These are phyloP conservation scores for Amyloporia xantha DNA, from an alignment of 768 basidiomycete genomes.

Conservation along the genomic window DNA sequence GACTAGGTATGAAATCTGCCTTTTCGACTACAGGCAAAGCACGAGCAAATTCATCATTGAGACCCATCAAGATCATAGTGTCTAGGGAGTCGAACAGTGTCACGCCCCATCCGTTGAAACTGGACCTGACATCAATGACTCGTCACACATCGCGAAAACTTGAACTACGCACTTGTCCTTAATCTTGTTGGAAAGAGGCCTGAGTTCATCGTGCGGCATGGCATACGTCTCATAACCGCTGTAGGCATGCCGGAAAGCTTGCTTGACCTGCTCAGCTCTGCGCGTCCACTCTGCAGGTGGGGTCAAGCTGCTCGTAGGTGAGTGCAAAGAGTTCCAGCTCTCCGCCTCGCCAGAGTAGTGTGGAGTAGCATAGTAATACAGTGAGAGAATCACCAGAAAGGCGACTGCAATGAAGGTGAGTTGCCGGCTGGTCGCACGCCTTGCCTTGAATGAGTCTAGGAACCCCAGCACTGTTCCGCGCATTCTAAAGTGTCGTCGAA, in stretches of 20 bases:
- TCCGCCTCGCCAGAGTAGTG: neutral
- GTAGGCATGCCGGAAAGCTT: slow-evolving; percentile 64
- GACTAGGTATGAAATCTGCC: slow-evolving; percentile 39
- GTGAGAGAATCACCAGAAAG: slow-evolving; percentile 12
- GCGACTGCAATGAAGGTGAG: slow-evolving; percentile 8
- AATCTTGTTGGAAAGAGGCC: slow-evolving; percentile 40
- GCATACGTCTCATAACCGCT: slow-evolving; percentile 57
- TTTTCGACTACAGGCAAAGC: slow-evolving; percentile 48
- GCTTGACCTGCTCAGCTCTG: slow-evolving; percentile 49
- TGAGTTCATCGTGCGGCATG: slow-evolving; percentile 56
- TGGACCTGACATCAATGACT: slow-evolving; percentile 19
- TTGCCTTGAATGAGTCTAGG: neutral
- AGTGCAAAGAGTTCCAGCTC: neutral
- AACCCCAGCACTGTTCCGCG: neutral
- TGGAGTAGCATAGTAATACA: slow-evolving; percentile 14
- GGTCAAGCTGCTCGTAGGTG: neutral
- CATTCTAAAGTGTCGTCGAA: no score
- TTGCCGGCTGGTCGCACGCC: slow-evolving; percentile 13
- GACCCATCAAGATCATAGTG: slow-evolving; percentile 74
- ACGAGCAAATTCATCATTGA: slow-evolving; percentile 60
- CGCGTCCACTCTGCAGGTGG: slow-evolving; percentile 40
- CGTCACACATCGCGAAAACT: neutral
- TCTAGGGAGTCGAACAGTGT: slow-evolving; percentile 78
- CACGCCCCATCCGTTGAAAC: slow-evolving; percentile 77
- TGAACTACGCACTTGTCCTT: slow-evolving; percentile 37